A percentile compares a stretch with the other conserved stretches of the same genome.
Evolutionary conservation across 139 green algal species (phyloP).

Genomic region (Trebouxia sp.): DNA sequence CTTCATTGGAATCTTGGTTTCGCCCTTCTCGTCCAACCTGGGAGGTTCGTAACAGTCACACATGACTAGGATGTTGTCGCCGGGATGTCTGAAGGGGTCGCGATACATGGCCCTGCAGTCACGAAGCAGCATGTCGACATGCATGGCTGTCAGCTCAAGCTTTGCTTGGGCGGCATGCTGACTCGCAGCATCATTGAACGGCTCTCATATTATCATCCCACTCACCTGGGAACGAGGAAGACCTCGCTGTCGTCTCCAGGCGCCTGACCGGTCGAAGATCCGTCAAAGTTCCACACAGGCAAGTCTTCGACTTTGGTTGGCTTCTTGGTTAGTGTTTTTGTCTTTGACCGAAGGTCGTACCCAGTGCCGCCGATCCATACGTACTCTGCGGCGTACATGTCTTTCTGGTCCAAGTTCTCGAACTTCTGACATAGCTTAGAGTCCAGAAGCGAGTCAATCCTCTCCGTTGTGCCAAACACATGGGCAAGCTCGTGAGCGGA

Average conservation of each 20-base stretch:
- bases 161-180: too few species aligned
- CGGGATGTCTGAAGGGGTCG: constrained; percentile 87
- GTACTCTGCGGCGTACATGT: constrained; percentile 85
- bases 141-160: not conserved
- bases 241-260: constrained; percentile 88
- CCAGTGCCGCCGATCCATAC: constrained; percentile 90
- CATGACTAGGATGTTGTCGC: constrained; percentile 96
- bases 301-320: constrained; percentile 72
- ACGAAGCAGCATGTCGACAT: not conserved
- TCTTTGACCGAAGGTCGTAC: constrained; percentile 83
- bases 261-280: constrained; percentile 86
- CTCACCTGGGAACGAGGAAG: constrained; percentile 64
- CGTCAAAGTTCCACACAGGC: constrained; percentile 97
- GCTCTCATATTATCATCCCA: too few species aligned
- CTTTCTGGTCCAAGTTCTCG: constrained; percentile 32
- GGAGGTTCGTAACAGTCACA: constrained; percentile 93
- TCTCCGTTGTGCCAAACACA: constrained; percentile 37
- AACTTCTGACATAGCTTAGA: constrained; percentile 28
- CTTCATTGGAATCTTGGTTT: constrained; percentile 46
- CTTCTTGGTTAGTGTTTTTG: constrained; percentile 53
- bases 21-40: constrained; percentile 64
- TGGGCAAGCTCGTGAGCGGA: not conserved
- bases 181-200: too few species aligned
- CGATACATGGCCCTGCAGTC: constrained; percentile 55
- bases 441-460: constrained; percentile 36